phyloP scores from a whole-genome alignment of 345 rosid species.

The Garcia nutans region DNA sequence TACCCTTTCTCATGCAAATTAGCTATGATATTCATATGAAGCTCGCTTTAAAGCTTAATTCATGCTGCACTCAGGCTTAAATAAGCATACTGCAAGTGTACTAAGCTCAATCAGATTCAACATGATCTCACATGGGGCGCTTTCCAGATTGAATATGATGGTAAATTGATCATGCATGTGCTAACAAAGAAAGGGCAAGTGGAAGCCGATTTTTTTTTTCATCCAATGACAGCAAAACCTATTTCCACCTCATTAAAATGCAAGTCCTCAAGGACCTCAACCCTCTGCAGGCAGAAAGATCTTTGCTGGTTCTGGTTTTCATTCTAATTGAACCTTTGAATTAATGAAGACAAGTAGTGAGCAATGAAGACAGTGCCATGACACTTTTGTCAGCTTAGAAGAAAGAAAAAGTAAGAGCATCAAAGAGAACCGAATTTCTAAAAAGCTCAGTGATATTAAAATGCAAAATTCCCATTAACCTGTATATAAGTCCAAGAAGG shows the following conservation, averaged over 20 bases:
- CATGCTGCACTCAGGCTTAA: background rate
- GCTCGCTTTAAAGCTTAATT: background rate
- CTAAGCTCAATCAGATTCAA: background rate
- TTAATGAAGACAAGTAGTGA: background rate
- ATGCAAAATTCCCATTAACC: slow-evolving; percentile 38
- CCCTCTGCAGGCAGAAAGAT: background rate
- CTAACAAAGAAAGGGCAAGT: background rate
- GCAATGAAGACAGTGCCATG: background rate
- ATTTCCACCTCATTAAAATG: background rate
- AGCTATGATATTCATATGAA: background rate
- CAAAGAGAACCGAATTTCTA: background rate
- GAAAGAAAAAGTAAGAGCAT: background rate
- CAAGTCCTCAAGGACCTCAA: background rate
- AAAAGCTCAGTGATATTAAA: background rate
- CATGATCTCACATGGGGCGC: background rate
- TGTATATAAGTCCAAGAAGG: slow-evolving; percentile 93
- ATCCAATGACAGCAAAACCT: background rate
- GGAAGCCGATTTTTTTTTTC: background rate
- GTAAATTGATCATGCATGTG: background rate
- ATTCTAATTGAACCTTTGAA: background rate
- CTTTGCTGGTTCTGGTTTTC: background rate
- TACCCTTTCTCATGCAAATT: background rate
- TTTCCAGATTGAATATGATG: background rate
- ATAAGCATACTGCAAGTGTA: background rate
- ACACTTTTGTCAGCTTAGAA: background rate